phyloP scores from a whole-genome alignment of 2,329 filamentous ascomycete species.

The Massarina eburnea region DNA sequence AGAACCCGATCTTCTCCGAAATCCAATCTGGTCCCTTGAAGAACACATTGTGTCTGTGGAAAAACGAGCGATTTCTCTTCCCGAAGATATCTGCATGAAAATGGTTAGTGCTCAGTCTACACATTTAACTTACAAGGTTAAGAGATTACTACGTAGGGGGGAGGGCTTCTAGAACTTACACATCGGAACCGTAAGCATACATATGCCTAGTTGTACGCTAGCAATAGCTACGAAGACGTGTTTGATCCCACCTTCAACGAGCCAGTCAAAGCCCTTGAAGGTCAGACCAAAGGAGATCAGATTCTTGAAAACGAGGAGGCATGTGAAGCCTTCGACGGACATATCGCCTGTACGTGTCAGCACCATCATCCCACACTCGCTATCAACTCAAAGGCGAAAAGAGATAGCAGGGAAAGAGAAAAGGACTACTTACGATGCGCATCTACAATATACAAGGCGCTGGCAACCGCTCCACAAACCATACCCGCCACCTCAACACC shows the following conservation, averaged over 20 bases:
- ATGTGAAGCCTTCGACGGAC: constrained; percentile 84
- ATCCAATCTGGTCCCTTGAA: constrained; percentile 35
- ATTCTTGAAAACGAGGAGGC: constrained; percentile 92
- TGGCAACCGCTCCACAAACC: constrained; percentile 87
- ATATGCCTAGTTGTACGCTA: constrained; percentile 76
- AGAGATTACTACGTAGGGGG: not conserved
- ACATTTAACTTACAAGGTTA: not conserved
- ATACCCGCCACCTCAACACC: constrained; percentile 82
- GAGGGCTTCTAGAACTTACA: constrained; percentile 62
- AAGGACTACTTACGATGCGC: constrained; percentile 66
- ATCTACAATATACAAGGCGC: constrained; percentile 86
- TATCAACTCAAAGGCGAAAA: not conserved
- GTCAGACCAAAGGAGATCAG: constrained; percentile 87
- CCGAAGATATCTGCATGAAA: constrained; percentile 33
- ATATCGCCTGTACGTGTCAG: constrained; percentile 63
- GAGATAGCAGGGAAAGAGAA: not conserved
- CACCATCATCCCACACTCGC: not conserved
- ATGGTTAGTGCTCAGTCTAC: constrained; percentile 1
- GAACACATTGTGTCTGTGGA: constrained; percentile 37
- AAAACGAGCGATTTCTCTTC: constrained; percentile 40
- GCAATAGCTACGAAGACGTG: constrained; percentile 70
- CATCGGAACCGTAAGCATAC: constrained; percentile 72
- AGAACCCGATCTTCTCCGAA: constrained; percentile 10
- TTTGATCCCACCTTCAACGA: constrained; percentile 64
- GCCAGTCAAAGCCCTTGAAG: constrained; percentile 82